Base-by-base conservation (phyloP, 2,329 filamentous ascomycete genomes). In the Sporothrix sp. region DNA sequence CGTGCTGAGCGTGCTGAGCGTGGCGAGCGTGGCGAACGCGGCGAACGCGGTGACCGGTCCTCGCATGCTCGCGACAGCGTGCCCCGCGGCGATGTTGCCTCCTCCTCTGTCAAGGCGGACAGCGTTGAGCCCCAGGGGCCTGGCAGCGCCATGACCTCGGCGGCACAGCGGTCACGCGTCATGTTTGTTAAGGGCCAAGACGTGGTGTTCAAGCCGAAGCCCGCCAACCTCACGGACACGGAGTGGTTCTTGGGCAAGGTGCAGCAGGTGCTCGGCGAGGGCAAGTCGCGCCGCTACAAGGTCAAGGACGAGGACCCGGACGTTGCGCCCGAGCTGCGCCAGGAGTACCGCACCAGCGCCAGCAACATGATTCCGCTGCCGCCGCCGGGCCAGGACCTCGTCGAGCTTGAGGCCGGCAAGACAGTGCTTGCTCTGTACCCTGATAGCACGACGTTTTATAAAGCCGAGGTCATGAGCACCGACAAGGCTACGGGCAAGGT, bases 391-490 rank as follows among this genome's bases (percentile, higher is more conserved):
- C 57, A 70, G 66, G 55, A 79, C 66, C 69, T 84, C 14, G 68
- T 74, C 4, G 73, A 84, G 36, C 76, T 84, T 52, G 78, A 84
- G 32, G 68, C 77, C 35, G 84, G 85, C 39, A 86, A 84, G 62
- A 78, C 81, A 40, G 86, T 91, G 8, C 71, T 91, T 52, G 87
- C 87, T 0, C 70, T 88, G 52, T 93, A 93, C 61, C 87, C 87
- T 0, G 82, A 88, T 59, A 91, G 87, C 1, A 90, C 87, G 1
- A 90, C 85, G 0, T 91, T 93, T 60, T 93, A 93, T 64, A 82
- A 85, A 62, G 87, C 87, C 1, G 85, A 89, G 58, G 86, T 91
- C 8, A 84, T 87, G 67, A 82, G 82, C 32, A 82, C 78, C 71
- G 71, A 82, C 51, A 69, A 69, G 3, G 52, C 35, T 63, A 72